Percentiles rank a stretch among this genome's conserved stretches.
Conservation (phyloP, 176 grass and related monocot genomes). For the Avena insularis region DNA sequence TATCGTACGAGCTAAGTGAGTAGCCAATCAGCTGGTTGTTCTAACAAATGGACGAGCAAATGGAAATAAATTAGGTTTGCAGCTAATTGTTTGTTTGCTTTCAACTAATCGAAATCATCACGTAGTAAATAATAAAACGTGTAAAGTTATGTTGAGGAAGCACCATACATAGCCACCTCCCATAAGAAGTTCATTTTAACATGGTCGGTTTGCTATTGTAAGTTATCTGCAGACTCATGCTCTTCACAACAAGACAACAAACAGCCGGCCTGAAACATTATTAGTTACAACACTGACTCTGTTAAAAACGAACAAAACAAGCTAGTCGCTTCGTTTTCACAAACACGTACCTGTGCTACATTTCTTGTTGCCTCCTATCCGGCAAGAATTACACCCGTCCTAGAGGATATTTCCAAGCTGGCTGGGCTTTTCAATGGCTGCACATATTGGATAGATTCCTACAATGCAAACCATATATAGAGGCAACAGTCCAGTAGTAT, state of each 20-base stretch:
- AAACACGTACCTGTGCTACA: background rate
- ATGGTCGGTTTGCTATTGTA: constrained; percentile 43
- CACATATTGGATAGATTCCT: constrained; percentile 35
- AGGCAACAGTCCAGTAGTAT: background rate
- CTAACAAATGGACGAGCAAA: too few relatives aligned
- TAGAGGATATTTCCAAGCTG: constrained; percentile 22
- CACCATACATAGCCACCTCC: constrained; percentile 35
- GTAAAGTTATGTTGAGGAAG: background rate
- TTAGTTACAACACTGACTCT: constrained; percentile 21
- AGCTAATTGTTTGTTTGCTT: background rate
- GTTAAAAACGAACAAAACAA: constrained; percentile 47
- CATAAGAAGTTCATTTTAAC: constrained; percentile 36
- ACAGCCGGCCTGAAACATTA: constrained; percentile 49
- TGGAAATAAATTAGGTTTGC: background rate
- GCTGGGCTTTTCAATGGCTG: background rate
- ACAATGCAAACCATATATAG: background rate
- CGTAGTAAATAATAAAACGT: background rate
- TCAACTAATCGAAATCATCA: background rate
- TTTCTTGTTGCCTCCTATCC: constrained; percentile 33
- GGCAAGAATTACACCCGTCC: constrained; percentile 5
- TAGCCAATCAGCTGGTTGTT: too few relatives aligned
- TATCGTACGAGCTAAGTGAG: background rate
- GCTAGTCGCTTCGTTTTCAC: constrained; percentile 35
- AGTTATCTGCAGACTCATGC: constrained; percentile 32
- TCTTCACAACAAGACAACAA: constrained; percentile 36